Evolutionary conservation across 768 basidiomycete species (phyloP).

Genomic region (Leucocoprinus leucothites): DNA sequence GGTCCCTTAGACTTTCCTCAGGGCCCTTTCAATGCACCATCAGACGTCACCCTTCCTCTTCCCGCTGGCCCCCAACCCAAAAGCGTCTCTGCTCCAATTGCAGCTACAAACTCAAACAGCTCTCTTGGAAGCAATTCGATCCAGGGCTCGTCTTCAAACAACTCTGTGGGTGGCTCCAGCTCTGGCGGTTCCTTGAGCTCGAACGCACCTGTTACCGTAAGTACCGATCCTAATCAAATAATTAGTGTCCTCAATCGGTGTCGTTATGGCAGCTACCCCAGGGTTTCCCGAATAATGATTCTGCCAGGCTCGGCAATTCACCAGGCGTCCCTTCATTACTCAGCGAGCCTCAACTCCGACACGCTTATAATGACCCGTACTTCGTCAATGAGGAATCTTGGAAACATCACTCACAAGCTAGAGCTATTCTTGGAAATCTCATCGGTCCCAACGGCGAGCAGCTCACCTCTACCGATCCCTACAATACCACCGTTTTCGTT

Average conservation of each 20-base stretch:
- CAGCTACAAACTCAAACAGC: slow-evolving; percentile 38
- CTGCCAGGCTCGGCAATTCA: slow-evolving; percentile 26
- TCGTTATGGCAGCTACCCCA: not conserved
- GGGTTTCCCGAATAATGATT: slow-evolving; percentile 45
- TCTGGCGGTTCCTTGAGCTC: slow-evolving; percentile 54
- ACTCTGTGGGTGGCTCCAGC: slow-evolving; percentile 48
- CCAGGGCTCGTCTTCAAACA: slow-evolving; percentile 41
- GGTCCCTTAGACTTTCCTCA: slow-evolving; percentile 42
- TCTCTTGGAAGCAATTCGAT: slow-evolving; percentile 35
- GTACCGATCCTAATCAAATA: not conserved
- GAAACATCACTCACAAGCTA: slow-evolving; percentile 83
- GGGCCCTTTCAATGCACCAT: slow-evolving; percentile 40
- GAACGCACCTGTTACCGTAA: slow-evolving; percentile 35
- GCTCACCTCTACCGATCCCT: slow-evolving; percentile 87
- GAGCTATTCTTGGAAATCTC: slow-evolving; percentile 77
- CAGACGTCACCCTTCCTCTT: slow-evolving; percentile 49
- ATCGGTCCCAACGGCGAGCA: slow-evolving; percentile 87
- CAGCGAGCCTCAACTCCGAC: slow-evolving; percentile 37
- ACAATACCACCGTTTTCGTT: slow-evolving; percentile 95
- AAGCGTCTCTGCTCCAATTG: slow-evolving; percentile 72
- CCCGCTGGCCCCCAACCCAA: slow-evolving; percentile 45
- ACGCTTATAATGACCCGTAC: slow-evolving; percentile 24
- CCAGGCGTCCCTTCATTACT: slow-evolving; percentile 35
- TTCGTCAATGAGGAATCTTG: slow-evolving; percentile 68
- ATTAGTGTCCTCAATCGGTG: not conserved